These are phyloP conservation scores for Alternaria viburni DNA, from an alignment of 2,329 filamentous ascomycete species.

Conservation along the genomic window DNA sequence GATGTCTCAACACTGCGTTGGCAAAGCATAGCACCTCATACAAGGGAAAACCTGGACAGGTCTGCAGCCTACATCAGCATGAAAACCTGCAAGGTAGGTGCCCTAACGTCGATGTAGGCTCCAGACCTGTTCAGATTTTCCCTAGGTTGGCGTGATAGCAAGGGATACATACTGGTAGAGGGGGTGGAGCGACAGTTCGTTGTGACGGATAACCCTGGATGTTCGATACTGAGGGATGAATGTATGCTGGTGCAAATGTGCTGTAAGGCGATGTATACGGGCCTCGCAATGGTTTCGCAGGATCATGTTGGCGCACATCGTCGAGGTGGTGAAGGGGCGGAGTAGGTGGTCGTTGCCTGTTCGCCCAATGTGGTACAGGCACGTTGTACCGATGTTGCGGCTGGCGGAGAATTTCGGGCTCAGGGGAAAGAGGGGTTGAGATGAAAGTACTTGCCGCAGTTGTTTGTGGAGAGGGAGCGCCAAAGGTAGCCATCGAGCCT, in stretches of 20 bases:
- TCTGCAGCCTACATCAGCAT: no score
- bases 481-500: neutral
- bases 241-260: neutral
- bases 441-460: neutral
- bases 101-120: no score
- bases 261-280: neutral
- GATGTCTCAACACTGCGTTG: no score
- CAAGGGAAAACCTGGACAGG: no score
- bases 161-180: neutral
- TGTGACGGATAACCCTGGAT: neutral
- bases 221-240: neutral
- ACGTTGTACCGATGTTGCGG: neutral
- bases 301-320: neutral
- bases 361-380: neutral
- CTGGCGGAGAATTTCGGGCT: neutral
- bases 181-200: neutral
- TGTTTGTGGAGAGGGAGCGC: neutral
- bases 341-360: neutral
- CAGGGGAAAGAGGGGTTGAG: neutral
- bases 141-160: neutral
- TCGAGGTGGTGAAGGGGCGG: constrained; percentile 5
- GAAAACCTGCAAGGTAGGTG: no score
- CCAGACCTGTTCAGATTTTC: no score
- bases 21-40: neutral
- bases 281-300: neutral